Percentiles rank a stretch among this genome's conserved stretches.
Evolutionary conservation across 176 grass and related monocot species (phyloP).

Genomic region (Pontederia crassipes): DNA sequence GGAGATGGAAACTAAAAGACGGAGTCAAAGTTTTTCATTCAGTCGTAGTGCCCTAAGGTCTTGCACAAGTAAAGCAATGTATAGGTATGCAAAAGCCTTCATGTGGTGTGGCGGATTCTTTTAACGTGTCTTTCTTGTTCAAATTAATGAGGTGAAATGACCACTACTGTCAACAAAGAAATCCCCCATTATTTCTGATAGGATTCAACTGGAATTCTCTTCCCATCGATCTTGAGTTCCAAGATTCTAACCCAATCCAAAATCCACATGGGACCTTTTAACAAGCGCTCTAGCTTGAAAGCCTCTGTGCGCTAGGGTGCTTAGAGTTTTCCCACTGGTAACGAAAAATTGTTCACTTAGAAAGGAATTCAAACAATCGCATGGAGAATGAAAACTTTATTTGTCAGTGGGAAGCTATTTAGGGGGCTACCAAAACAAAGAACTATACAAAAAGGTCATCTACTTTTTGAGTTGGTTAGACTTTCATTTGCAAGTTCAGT

Average conservation of each 20-base stretch:
- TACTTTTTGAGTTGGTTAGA: neutral
- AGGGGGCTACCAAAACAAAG: too few species aligned
- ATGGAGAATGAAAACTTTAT: too few species aligned
- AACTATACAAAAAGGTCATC: too few species aligned
- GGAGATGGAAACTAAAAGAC: neutral
- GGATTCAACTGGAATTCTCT: too few species aligned
- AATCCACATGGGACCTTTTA: neutral
- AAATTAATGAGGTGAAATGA: too few species aligned
- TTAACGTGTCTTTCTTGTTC: neutral
- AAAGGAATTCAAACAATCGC: too few species aligned
- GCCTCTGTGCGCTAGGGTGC: too few species aligned
- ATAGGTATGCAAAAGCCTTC: neutral
- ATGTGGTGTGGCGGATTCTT: neutral
- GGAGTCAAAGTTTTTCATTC: neutral
- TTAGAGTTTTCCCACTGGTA: too few species aligned
- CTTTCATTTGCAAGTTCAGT: slow-evolving; percentile 2
- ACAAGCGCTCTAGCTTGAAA: too few species aligned
- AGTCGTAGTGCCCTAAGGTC: neutral
- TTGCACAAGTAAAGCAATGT: neutral
- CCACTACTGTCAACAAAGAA: neutral
- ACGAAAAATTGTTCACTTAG: too few species aligned
- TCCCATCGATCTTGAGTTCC: neutral
- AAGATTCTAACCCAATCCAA: neutral
- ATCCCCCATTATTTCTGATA: neutral
- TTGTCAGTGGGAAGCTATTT: too few species aligned